Evolutionary conservation across 305 asterid species (phyloP), one percentile per base, ranked within the genome.

Genomic region (Coffea humblotiana): DNA sequence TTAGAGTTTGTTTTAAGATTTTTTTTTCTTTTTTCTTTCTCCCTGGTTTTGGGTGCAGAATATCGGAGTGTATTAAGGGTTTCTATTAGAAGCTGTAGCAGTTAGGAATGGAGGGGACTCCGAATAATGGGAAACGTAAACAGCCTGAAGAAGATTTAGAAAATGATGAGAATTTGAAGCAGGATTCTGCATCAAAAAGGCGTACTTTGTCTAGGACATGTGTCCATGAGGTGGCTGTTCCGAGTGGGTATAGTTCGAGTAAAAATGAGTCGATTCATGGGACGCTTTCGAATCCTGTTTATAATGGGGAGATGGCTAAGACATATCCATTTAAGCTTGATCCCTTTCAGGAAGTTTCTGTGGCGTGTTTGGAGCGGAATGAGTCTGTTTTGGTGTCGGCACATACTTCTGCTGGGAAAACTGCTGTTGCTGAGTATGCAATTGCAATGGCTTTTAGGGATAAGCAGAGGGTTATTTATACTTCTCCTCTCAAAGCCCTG

Each of bases 341-440:
- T 66, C 98, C 99, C 0, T 94, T 76, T 76, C 79, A 91, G 88
- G 92, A 96, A 87, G 86, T 94, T 71, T 96, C 98, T 0, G 91
- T 93, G 25, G 90, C 98, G 2, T 94, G 99, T 83, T 86, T 96
- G 86, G 99, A 96, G 77, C 85, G 99, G 54, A 92, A 94, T 1
- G 99, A 96, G 76, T 96, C 99, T 1, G 87, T 96, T 51, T 80
- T 96, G 76, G 99, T 96, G 68, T 96, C 99, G 0, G 99, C 99
- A 8, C 99, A 96, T 89, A 96, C 99, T 71, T 96, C 99, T 21
- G 98, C 99, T 19, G 98, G 99, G 8, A 96, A 96, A 90, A 96
- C 98, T 40, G 99, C 98, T 2, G 99, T 96, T 37, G 99, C 99
- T 4, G 99, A 96, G 86, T 96, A 96, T 75, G 98, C 99, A 19